phyloP scores from a whole-genome alignment of 2,329 filamentous ascomycete species.

The Trichophyton verrucosum region DNA sequence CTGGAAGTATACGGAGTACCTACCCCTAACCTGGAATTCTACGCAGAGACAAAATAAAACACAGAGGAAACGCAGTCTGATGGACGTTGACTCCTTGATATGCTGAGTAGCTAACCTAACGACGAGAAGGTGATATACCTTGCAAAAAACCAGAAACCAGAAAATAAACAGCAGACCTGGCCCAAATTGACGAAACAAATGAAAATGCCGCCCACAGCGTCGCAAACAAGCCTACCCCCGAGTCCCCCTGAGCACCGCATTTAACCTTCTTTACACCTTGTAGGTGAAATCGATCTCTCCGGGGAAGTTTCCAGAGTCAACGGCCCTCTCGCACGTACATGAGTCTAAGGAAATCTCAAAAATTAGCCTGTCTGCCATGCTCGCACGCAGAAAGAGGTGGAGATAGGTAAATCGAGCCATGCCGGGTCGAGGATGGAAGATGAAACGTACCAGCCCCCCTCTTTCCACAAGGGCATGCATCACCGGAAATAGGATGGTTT shows the following conservation, averaged over 20 bases:
- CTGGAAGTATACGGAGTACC: not conserved
- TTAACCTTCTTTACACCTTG: conserved; percentile 28
- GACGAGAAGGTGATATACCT: too few relatives aligned
- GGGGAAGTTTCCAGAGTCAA: conserved; percentile 49
- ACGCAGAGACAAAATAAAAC: not conserved
- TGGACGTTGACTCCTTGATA: not conserved
- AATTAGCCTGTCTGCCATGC: not conserved
- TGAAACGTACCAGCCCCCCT: conserved; percentile 52
- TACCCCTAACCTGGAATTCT: not conserved
- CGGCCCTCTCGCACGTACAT: conserved; percentile 72
- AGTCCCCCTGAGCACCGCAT: not conserved
- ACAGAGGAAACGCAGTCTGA: not conserved
- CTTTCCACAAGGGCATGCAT: conserved; percentile 64
- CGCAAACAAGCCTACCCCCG: not conserved
- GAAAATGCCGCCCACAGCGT: not conserved
- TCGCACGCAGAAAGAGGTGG: not conserved
- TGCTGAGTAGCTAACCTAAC: not conserved
- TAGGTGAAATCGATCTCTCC: conserved; percentile 84
- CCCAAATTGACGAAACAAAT: not conserved
- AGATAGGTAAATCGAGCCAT: not conserved
- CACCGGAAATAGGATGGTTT: conserved; percentile 50
- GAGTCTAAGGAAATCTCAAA: conserved; percentile 36
- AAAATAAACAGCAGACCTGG: not conserved
- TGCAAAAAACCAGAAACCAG: not conserved
- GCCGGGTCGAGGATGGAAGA: not conserved